A percentile compares a stretch with the other conserved stretches of the same genome.
phyloP scores from a whole-genome alignment of 352 stramenopile species.

The Phytophthora sp. region DNA sequence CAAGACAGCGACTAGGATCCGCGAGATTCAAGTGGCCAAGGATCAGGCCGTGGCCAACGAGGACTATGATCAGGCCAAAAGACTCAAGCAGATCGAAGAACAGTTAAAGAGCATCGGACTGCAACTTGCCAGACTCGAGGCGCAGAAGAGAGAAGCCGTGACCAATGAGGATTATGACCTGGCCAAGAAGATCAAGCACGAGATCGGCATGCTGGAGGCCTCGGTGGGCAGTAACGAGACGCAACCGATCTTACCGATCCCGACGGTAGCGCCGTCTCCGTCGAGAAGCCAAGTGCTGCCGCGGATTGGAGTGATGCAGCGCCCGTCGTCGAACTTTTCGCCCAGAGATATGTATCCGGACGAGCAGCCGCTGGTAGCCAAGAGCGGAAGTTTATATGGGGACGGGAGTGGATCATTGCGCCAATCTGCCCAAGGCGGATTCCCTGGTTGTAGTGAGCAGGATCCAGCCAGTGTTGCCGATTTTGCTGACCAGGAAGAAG shows the following conservation, averaged over 20 bases:
- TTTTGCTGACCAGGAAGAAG: slow-evolving; percentile 24
- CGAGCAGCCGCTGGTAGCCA: slow-evolving; percentile 27
- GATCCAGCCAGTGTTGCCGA: slow-evolving; percentile 24
- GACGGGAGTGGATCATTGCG: slow-evolving; percentile 9
- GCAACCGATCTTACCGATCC: slow-evolving; percentile 58
- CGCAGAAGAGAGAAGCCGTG: slow-evolving; percentile 89
- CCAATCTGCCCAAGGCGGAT: slow-evolving; percentile 22
- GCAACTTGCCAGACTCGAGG: slow-evolving; percentile 86
- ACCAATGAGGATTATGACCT: slow-evolving; percentile 92
- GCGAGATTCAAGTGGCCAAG: slow-evolving; percentile 89
- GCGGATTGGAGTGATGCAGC: slow-evolving; percentile 39
- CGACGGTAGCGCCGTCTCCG: slow-evolving; percentile 23
- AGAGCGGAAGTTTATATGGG: slow-evolving; percentile 26
- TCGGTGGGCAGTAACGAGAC: slow-evolving; percentile 66
- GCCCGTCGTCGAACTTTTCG: slow-evolving; percentile 60
- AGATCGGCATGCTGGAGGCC: slow-evolving; percentile 77
- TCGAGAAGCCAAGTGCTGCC: slow-evolving; percentile 56
- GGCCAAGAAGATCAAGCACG: slow-evolving; percentile 91
- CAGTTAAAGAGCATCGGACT: slow-evolving; percentile 90
- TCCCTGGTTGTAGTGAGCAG: slow-evolving; percentile 24
- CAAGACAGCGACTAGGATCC: slow-evolving; percentile 87
- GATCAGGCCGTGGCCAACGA: slow-evolving; percentile 86
- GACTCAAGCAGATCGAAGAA: slow-evolving; percentile 86
- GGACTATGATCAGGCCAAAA: slow-evolving; percentile 91
- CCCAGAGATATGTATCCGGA: slow-evolving; percentile 73